Percentiles rank a stretch among this genome's conserved stretches.
Evolutionary conservation across 2,329 filamentous ascomycete species (phyloP).

Genomic region (Pleurostoma richardsiae): DNA sequence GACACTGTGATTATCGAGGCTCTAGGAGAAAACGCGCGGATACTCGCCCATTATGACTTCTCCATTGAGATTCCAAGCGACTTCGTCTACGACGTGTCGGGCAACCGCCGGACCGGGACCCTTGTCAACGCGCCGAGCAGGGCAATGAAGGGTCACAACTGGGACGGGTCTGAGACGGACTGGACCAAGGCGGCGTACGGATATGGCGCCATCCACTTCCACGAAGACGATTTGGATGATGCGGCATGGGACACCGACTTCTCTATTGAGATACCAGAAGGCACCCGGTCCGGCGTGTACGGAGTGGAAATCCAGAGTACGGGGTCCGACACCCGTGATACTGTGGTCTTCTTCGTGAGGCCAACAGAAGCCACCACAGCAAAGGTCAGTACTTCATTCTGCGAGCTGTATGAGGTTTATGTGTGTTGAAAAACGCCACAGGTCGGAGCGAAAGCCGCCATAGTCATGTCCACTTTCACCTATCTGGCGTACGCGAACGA

Average conservation of each 20-base stretch:
- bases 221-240: constrained; percentile 31
- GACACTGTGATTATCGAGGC: not conserved
- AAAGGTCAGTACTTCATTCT: constrained; percentile 7
- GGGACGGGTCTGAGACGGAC: constrained; percentile 20
- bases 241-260: constrained; percentile 26
- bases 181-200: constrained; percentile 26
- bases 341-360: constrained; percentile 25
- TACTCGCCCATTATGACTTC: constrained; percentile 14
- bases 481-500: constrained; percentile 33
- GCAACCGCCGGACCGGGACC: constrained; percentile 14
- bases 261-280: constrained; percentile 13
- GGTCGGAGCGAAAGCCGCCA: constrained; percentile 4
- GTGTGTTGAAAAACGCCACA: not conserved
- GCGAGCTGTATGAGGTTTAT: not conserved
- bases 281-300: constrained; percentile 19
- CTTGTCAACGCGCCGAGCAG: constrained; percentile 26
- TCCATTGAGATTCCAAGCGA: constrained; percentile 16
- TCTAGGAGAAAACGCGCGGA: constrained; percentile 2
- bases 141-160: constrained; percentile 24
- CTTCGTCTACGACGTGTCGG: constrained; percentile 19
- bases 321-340: constrained; percentile 12
- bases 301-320: constrained; percentile 16
- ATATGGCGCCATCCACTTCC: constrained; percentile 31
- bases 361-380: constrained; percentile 11
- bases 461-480: constrained; percentile 28